These are phyloP conservation scores for Punica granatum DNA, from an alignment of 345 rosid genomes.

Conservation along the genomic window DNA sequence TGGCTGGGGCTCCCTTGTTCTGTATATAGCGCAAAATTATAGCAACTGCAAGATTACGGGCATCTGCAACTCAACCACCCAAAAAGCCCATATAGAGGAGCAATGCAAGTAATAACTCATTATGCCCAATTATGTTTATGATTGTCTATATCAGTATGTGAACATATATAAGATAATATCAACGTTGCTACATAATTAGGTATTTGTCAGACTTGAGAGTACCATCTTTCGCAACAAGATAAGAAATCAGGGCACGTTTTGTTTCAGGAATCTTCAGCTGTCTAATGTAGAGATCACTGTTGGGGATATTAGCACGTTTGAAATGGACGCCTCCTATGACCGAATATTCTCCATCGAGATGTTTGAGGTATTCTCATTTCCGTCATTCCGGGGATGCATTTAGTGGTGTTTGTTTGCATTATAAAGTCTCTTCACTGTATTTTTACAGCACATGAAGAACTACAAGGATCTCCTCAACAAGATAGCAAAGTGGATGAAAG, in stretches of 20 bases:
- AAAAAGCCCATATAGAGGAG: conserved; percentile 57
- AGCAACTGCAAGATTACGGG: conserved; percentile 67
- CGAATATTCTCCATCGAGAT: conserved; percentile 71
- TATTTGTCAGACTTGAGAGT: not conserved
- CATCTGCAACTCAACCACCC: conserved; percentile 76
- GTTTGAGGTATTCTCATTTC: conserved; percentile 55
- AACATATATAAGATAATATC: not conserved
- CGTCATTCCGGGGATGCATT: not conserved
- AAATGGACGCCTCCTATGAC: conserved; percentile 68
- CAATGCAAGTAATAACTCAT: conserved; percentile 42
- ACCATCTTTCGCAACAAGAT: not conserved
- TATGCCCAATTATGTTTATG: not conserved
- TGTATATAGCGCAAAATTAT: conserved; percentile 61
- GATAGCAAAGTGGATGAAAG: conserved; percentile 79
- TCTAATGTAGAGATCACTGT: conserved; percentile 66
- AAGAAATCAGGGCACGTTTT: not conserved
- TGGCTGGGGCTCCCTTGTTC: conserved; percentile 85
- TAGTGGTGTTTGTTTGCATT: not conserved
- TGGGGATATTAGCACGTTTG: conserved; percentile 71
- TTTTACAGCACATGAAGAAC: conserved; percentile 77
- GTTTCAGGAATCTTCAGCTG: conserved; percentile 43
- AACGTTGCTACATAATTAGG: not conserved
- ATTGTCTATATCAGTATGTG: not conserved
- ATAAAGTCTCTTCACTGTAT: not conserved
- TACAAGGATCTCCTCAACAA: conserved; percentile 65